Conservation (phyloP, 306 rosid species). For the Casuarina glauca region DNA sequence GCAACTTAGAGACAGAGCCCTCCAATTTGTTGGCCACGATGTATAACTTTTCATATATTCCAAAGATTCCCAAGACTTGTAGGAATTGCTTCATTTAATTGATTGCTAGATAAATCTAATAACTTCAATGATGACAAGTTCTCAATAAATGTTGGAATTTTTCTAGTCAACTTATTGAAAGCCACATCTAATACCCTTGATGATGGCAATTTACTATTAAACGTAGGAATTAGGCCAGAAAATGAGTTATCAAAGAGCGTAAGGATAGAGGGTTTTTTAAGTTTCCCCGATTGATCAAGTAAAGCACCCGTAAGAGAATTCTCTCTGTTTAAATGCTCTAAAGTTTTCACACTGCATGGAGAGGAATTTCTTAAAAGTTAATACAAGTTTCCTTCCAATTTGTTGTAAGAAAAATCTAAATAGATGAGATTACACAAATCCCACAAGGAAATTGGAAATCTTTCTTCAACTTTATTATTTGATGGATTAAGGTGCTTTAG, state of each 20-base stretch:
- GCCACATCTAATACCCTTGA: not conserved
- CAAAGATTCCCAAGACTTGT: constrained; percentile 10
- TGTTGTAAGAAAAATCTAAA: too few relatives aligned
- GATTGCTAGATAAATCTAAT: too few relatives aligned
- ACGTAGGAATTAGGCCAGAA: not conserved
- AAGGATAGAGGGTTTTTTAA: too few relatives aligned
- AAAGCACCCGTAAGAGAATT: too few relatives aligned
- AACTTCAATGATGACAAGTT: too few relatives aligned
- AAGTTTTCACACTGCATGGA: not conserved
- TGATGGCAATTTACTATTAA: constrained; percentile 3
- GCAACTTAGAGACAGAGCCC: constrained; percentile 30
- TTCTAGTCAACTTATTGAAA: too few relatives aligned
- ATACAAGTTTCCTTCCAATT: not conserved
- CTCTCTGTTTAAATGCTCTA: constrained; percentile 2
- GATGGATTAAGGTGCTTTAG: constrained; percentile 15
- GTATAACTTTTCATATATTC: not conserved
- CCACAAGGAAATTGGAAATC: too few relatives aligned
- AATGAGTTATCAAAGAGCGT: constrained; percentile 19
- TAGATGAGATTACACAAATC: too few relatives aligned
- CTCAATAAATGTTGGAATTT: too few relatives aligned
- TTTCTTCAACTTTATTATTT: constrained; percentile 10
- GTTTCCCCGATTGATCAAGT: too few relatives aligned
- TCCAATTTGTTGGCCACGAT: constrained; percentile 9
- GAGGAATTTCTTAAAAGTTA: not conserved
- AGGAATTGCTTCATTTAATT: constrained; percentile 19